Base-by-base conservation (phyloP, 192 early-diverging fungal species). In the Coemansia sp. region DNA sequence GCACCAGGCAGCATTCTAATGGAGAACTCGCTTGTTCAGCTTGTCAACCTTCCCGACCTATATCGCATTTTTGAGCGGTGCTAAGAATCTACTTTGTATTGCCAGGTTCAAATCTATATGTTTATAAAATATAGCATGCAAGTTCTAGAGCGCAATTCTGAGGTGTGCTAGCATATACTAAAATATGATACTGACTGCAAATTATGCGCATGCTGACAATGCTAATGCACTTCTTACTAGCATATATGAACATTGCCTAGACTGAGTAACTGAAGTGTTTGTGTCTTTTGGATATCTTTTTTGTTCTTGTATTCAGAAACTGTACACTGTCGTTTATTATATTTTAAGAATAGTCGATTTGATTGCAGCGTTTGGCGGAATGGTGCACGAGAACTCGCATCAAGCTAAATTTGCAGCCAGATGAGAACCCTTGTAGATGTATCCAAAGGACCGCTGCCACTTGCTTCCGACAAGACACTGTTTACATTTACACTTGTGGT, bases 11-110 rank as follows among this genome's bases (percentile, higher is more conserved):
- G 61, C 25, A 67, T 93, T 50, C 80, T 84, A 15, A 83, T 86
- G 56, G 74, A 79, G 61, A 73, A 82, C 24, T 83, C 87, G 5
- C 69, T 95, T 14, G 76, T 92, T 3, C 87, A 93, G 64, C 72
- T 98, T 15, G 91, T 90, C 2, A 86, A 91, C 64, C 81, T 95
- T 56, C 86, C 89, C 20, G 93, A 97, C 63, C 79, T 98, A 24
- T 98, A 98, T 75, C 91, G 87, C 24, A 89, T 97, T 37, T 98
- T 98, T 86, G 96, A 98, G 66, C 79, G 96, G n/a, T 98, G 96
- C 73, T 98, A 44, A 26, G 25, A 26, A 4, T 26, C 2, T 26
- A 26, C 25, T 26, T 26, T 26, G 25, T 26, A 26, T 26, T 2
- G 25, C 25, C 25, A 4, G 25, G 25, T 26, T 26, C 2, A 26